Base-by-base conservation (phyloP, 257 asterid species). In the Craterostigma plantagineum region DNA sequence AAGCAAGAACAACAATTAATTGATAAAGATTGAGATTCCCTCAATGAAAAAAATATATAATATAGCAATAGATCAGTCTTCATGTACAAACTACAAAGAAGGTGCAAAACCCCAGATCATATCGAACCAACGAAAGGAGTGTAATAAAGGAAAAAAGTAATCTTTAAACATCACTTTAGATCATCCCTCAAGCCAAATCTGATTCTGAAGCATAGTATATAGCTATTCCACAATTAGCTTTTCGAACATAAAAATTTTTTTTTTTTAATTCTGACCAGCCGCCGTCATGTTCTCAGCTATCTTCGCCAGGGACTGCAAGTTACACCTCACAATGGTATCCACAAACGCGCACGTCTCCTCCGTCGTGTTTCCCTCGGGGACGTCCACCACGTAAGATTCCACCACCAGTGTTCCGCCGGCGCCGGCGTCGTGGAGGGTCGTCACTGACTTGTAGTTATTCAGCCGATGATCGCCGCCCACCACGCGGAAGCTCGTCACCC, bases 391-490 rank as follows among this genome's bases (percentile, higher is more conserved):
- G 23, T 73, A 77, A 11, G 91, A 77, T 4, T 77, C 91, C 16
- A 77, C 77, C 14, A 77, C 80, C 52, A 73, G 62, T 13, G 83
- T 73, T 7, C 46, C 44, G 4, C 41, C 38, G 18, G 18, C 18
- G 60, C 30, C 13, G 33, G 33, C 16, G 3, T 59, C 47, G 37
- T 77, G 91, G n/a, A 73, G 67, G n/a, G 77, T 70, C 4, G 91
- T 73, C 4, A 77, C 79, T 1, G 82, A 76, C 43, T 67, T 49
- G 35, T 76, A 76, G 38, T 76, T 69, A 0, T 66, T 56, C 8
- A 76, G 62, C 51, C 87, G 45, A 35, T 76, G 87, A 38, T 66
- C 82, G 10, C 90, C 90, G 8, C 90, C 90, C 17, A 76, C 81
- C 1, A 76, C 70, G 17, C 76, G 49, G 61, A 76, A 76, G 37